Evolutionary conservation across 306 rosid species (phyloP).

Genomic region (Citrullus amarus): DNA sequence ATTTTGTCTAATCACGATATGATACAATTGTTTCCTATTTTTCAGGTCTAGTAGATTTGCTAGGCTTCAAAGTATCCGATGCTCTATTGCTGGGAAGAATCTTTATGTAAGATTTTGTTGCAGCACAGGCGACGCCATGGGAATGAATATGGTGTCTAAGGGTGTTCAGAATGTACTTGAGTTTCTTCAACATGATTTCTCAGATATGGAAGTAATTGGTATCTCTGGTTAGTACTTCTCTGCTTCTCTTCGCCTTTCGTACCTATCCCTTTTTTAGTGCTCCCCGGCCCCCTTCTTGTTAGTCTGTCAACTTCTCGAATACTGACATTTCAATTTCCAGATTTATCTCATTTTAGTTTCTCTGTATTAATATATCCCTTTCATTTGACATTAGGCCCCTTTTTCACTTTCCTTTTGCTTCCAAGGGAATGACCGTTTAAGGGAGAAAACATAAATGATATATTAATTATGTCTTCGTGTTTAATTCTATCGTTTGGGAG

Average conservation of each 20-base stretch:
- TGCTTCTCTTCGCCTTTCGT: not conserved
- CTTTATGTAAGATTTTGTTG: slow-evolving; percentile 44
- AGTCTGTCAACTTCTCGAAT: not conserved
- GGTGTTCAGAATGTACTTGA: slow-evolving; percentile 33
- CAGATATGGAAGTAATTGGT: slow-evolving; percentile 62
- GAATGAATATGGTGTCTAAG: slow-evolving; percentile 11
- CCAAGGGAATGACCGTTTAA: not conserved
- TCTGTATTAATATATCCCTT: not conserved
- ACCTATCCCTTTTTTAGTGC: not conserved
- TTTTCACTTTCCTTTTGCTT: not conserved
- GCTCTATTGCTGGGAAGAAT: slow-evolving; percentile 49
- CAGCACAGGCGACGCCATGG: slow-evolving; percentile 51
- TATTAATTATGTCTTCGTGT: not conserved
- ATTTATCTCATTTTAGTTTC: not conserved
- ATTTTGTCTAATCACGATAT: not conserved
- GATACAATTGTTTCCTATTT: not conserved
- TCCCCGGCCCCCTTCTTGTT: not conserved
- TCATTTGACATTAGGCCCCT: not conserved
- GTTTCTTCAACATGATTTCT: slow-evolving; percentile 39
- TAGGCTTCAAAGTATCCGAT: slow-evolving; percentile 18
- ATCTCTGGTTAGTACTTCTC: slow-evolving; percentile 32
- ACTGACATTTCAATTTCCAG: not conserved
- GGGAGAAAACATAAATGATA: not conserved
- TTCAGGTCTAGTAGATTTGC: not conserved
- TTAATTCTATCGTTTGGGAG: not conserved